These are phyloP conservation scores for Elsinoe perseae DNA, from an alignment of 2,329 filamentous ascomycete species.

Conservation along the genomic window DNA sequence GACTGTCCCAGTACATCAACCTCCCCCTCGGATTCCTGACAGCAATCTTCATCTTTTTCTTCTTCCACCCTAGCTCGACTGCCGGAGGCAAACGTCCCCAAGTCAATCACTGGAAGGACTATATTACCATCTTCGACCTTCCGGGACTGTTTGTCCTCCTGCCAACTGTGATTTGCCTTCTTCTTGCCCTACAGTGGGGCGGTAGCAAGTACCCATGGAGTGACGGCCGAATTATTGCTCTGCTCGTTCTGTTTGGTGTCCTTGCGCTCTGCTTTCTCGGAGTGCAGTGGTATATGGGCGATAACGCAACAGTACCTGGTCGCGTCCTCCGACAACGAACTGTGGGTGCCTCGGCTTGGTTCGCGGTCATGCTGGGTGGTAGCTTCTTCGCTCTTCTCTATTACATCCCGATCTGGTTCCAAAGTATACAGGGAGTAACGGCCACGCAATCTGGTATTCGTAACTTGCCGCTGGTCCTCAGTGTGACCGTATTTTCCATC, in stretches of 20 bases:
- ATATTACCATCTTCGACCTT: slow-evolving; percentile 41
- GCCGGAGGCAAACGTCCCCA: slow-evolving; percentile 27
- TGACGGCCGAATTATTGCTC: slow-evolving; percentile 39
- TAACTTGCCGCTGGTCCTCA: slow-evolving; percentile 43
- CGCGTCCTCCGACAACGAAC: slow-evolving; percentile 41
- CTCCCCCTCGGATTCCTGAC: slow-evolving; percentile 45
- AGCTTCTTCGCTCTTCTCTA: slow-evolving; percentile 42
- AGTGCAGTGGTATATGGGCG: slow-evolving; percentile 38
- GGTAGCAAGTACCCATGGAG: slow-evolving; percentile 42
- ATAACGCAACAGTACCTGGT: slow-evolving; percentile 39
- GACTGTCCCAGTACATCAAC: slow-evolving; percentile 39
- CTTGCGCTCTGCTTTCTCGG: slow-evolving; percentile 35
- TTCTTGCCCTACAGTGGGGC: slow-evolving; percentile 46
- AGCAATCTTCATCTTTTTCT: slow-evolving; percentile 28
- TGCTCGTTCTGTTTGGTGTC: slow-evolving; percentile 39
- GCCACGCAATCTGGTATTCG: slow-evolving; percentile 44
- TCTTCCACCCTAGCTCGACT: slow-evolving; percentile 25
- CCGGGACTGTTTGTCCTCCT: slow-evolving; percentile 41
- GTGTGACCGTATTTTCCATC: slow-evolving; percentile 39
- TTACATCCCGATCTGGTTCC: slow-evolving; percentile 44
- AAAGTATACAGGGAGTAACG: slow-evolving; percentile 41
- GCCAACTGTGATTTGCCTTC: slow-evolving; percentile 41
- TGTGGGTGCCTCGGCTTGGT: slow-evolving; percentile 35
- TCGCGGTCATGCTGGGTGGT: slow-evolving; percentile 35
- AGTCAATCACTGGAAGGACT: slow-evolving; percentile 29